Evolutionary conservation across 208 protist species (phyloP).

Genomic region (Trypanosoma cruzi): DNA sequence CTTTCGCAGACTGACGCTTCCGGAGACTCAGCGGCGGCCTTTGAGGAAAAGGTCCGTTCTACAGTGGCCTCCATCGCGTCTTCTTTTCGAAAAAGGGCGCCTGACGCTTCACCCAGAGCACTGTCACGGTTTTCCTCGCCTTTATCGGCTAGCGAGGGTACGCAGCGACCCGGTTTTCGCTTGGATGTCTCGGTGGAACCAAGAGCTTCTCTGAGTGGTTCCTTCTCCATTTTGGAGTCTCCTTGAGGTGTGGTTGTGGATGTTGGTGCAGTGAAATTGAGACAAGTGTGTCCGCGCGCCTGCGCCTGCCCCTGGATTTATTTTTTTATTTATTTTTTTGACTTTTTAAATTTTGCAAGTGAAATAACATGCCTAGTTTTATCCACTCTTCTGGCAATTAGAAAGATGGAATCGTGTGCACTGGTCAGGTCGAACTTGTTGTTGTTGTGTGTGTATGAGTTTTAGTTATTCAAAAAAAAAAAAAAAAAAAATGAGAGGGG

Average conservation of each 20-base stretch:
- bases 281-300: not conserved
- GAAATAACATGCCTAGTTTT: not conserved
- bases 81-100: not conserved
- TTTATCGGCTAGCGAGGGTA: not conserved
- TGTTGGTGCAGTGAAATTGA: not conserved
- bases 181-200: not conserved
- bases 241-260: not conserved
- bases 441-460: not conserved
- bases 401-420: not conserved
- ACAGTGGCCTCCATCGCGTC: not conserved
- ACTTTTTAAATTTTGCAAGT: not conserved
- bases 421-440: not conserved
- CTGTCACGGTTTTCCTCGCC: not conserved
- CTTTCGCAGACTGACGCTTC: not conserved
- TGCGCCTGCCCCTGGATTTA: not conserved
- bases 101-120: not conserved
- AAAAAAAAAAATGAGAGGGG: not conserved
- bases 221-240: not conserved
- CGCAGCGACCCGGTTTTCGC: not conserved
- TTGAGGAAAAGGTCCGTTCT: not conserved
- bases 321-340: conserved; percentile 4
- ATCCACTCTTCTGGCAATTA: not conserved
- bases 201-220: not conserved
- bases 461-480: not conserved
- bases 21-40: not conserved